Evolutionary conservation across 495 filamentous ascomycete genomes (phyloP).

Genomic region (Hypomontagnella monticulosa): DNA sequence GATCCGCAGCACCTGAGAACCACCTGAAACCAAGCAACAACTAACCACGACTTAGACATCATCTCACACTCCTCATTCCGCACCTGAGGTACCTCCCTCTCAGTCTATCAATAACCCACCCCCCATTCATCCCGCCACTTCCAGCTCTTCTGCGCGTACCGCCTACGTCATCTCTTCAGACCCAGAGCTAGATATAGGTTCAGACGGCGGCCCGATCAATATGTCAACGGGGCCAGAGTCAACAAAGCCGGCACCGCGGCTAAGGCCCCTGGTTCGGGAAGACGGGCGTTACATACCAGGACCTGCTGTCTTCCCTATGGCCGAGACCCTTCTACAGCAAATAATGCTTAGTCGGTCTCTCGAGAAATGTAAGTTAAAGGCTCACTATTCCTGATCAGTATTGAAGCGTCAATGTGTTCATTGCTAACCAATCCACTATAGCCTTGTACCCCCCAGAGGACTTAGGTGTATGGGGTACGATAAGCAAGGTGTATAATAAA

Average conservation of each 20-base stretch:
- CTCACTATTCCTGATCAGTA: too few species aligned
- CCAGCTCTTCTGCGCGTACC: too few species aligned
- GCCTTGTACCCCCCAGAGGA: constrained; percentile 16
- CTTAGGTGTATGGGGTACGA: constrained; percentile 1
- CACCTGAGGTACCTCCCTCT: too few species aligned
- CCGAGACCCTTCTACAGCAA: constrained; percentile 42
- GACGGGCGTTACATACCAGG: constrained; percentile 32
- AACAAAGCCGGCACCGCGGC: not conserved
- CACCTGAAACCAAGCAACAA: not conserved
- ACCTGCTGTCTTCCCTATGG: constrained; percentile 46
- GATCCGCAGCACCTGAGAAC: not conserved
- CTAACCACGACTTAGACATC: not conserved
- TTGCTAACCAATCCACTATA: constrained; percentile 10
- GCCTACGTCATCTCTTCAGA: too few species aligned
- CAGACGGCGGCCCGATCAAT: too few species aligned
- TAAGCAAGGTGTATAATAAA: constrained; percentile 5
- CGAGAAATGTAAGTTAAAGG: constrained; percentile 31
- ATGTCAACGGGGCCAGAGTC: not conserved
- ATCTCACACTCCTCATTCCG: too few species aligned
- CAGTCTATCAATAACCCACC: too few species aligned
- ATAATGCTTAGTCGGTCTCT: constrained; percentile 33
- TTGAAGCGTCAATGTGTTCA: too few species aligned
- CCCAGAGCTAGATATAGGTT: too few species aligned
- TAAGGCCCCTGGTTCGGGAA: constrained; percentile 21
- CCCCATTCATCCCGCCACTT: too few species aligned